Percentiles rank a stretch among this genome's conserved stretches.
Evolutionary conservation across 805 yeast species (phyloP).

Genomic region (Saccharomycopsis fibuligera): DNA sequence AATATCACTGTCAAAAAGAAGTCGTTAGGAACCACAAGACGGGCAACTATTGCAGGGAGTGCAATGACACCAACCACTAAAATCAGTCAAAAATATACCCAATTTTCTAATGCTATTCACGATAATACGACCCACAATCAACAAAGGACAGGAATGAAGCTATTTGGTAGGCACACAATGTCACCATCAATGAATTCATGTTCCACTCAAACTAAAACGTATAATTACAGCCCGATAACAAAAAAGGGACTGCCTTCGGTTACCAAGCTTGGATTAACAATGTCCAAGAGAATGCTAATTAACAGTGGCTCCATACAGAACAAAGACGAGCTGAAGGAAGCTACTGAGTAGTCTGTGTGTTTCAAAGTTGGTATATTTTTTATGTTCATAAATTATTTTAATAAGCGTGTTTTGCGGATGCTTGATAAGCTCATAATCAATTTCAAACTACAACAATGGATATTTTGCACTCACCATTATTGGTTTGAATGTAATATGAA

Average conservation of each 20-base stretch:
- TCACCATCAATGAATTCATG: neutral
- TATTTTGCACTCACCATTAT: too few species aligned
- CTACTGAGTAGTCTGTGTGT: too few species aligned
- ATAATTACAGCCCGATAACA: neutral
- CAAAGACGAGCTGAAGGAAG: too few species aligned
- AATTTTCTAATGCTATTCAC: neutral
- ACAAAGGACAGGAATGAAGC: too few species aligned
- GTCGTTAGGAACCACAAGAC: neutral
- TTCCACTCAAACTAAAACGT: neutral
- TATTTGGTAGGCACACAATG: too few species aligned
- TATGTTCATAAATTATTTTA: neutral
- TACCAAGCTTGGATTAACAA: slow-evolving; percentile 5
- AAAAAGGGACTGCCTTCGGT: neutral
- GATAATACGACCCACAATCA: too few species aligned
- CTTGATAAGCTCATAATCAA: too few species aligned
- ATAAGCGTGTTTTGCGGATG: too few species aligned
- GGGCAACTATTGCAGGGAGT: neutral
- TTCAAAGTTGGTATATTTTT: too few species aligned
- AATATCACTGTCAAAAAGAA: neutral
- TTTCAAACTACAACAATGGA: too few species aligned
- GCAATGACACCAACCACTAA: neutral
- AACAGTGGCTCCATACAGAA: slow-evolving; percentile 4
- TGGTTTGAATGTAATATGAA: too few species aligned
- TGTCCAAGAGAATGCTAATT: slow-evolving; percentile 10
- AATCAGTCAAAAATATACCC: neutral